Evolutionary conservation across 148 eudicot genomes (phyloP).

Genomic region (Chenopodium album): DNA sequence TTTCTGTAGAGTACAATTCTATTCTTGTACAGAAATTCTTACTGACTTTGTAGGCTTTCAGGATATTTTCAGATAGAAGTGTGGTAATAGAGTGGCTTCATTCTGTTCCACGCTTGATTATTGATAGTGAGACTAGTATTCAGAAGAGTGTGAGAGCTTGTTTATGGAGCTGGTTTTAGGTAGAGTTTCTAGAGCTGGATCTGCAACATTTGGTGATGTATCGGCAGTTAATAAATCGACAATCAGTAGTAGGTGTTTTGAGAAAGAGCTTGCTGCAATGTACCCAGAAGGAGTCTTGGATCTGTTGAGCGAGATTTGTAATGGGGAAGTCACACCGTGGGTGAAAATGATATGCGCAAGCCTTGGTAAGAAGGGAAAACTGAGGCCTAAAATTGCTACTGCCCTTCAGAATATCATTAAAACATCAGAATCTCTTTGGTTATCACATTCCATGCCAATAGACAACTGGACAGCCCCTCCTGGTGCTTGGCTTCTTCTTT

Average conservation of each 20-base stretch:
- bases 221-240: slow-evolving; percentile 26
- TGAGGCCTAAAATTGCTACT: slow-evolving; percentile 58
- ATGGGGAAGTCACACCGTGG: slow-evolving; percentile 89
- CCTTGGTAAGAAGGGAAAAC: slow-evolving; percentile 78
- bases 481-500: slow-evolving; percentile 91
- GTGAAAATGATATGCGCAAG: slow-evolving; percentile 77
- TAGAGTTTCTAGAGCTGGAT: slow-evolving; percentile 63
- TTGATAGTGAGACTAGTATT: slow-evolving; percentile 88
- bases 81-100: slow-evolving; percentile 89
- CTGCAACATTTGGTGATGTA: slow-evolving; percentile 18
- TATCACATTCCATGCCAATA: slow-evolving; percentile 60
- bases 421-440: slow-evolving; percentile 73
- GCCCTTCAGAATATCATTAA: slow-evolving; percentile 80
- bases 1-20: neutral
- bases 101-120: slow-evolving; percentile 78
- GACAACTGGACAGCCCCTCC: slow-evolving; percentile 97
- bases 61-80: slow-evolving; percentile 50
- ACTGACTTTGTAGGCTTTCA: slow-evolving; percentile 60
- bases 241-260: slow-evolving; percentile 29
- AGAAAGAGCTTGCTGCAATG: slow-evolving; percentile 39
- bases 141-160: slow-evolving; percentile 91
- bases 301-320: slow-evolving; percentile 63
- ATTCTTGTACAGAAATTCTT: slow-evolving; percentile 18
- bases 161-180: slow-evolving; percentile 80
- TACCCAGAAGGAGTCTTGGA: slow-evolving; percentile 64